These are phyloP conservation scores for Penicillium rolfsii DNA, from an alignment of 2,329 filamentous ascomycete genomes.

Conservation along the genomic window DNA sequence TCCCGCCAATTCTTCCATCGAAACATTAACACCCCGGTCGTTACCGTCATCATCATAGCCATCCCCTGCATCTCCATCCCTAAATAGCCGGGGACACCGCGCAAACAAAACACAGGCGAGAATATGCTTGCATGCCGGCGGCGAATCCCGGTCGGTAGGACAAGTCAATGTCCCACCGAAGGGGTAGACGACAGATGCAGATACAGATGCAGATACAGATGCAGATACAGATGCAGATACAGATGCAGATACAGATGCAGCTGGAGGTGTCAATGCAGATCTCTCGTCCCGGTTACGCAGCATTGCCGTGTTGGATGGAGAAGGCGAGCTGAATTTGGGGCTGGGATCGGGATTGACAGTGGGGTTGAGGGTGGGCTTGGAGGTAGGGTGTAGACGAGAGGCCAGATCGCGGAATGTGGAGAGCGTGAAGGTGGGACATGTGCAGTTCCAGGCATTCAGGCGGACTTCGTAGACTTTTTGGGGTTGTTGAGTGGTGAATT, in stretches of 20 bases:
- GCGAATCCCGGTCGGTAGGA: constrained; percentile 22
- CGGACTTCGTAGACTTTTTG: constrained; percentile 68
- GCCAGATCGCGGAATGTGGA: constrained; percentile 60
- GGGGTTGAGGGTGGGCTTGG: not conserved
- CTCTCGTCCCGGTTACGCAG: constrained; percentile 16
- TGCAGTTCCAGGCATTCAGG: constrained; percentile 81
- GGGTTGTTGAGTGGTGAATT: constrained; percentile 22
- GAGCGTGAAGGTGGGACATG: constrained; percentile 81
- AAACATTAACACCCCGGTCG: constrained; percentile 54
- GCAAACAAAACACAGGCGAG: constrained; percentile 79
- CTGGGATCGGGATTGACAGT: not conserved
- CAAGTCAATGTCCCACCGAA: constrained; percentile 44
- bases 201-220: no score
- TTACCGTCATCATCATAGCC: constrained; percentile 32
- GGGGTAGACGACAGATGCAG: constrained; percentile 25
- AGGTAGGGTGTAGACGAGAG: constrained; percentile 33
- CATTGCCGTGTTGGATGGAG: constrained; percentile 12
- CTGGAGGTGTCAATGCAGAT: not conserved
- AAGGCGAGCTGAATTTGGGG: not conserved
- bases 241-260: no score
- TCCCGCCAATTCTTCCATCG: constrained; percentile 71
- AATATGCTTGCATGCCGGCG: constrained; percentile 78
- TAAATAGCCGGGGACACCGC: constrained; percentile 63
- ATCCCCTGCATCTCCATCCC: constrained; percentile 53
- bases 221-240: no score